Evolutionary conservation across 441 rosid genomes (phyloP).

Genomic region (Adansonia madagascariensis): DNA sequence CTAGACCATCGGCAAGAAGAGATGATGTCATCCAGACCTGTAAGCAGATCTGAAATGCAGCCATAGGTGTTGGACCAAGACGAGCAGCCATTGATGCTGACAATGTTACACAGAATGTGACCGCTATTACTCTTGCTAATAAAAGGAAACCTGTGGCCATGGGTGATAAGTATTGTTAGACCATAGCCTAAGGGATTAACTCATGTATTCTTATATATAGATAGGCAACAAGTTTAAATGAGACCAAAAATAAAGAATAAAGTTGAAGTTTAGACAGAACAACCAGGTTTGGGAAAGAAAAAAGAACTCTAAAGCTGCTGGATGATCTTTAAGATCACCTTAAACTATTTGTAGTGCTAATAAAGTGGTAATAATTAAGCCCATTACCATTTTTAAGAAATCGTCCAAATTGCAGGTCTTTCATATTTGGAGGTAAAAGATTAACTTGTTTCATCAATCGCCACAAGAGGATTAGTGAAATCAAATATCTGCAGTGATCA

Average conservation of each 20-base stretch:
- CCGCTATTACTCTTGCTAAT: slow-evolving; percentile 64
- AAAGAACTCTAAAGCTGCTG: not conserved
- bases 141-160: slow-evolving; percentile 45
- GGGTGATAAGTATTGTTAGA: not conserved
- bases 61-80: slow-evolving; percentile 66
- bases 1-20: slow-evolving; percentile 75
- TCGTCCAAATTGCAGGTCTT: slow-evolving; percentile 55
- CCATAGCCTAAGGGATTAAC: not conserved
- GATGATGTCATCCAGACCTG: slow-evolving; percentile 81
- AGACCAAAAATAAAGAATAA: not conserved
- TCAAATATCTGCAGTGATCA: slow-evolving; percentile 51
- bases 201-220: not conserved
- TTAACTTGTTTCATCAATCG: slow-evolving; percentile 51
- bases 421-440: slow-evolving; percentile 58
- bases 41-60: slow-evolving; percentile 75
- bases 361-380: not conserved
- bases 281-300: not conserved
- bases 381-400: slow-evolving; percentile 63
- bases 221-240: not conserved
- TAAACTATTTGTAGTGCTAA: not conserved
- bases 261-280: not conserved
- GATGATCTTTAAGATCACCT: not conserved
- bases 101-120: slow-evolving; percentile 70
- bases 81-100: slow-evolving; percentile 81
- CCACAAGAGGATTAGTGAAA: slow-evolving; percentile 54